Conservation (phyloP, 1,284 basidiomycete genomes). For the Apiotrichum domesticum region DNA sequence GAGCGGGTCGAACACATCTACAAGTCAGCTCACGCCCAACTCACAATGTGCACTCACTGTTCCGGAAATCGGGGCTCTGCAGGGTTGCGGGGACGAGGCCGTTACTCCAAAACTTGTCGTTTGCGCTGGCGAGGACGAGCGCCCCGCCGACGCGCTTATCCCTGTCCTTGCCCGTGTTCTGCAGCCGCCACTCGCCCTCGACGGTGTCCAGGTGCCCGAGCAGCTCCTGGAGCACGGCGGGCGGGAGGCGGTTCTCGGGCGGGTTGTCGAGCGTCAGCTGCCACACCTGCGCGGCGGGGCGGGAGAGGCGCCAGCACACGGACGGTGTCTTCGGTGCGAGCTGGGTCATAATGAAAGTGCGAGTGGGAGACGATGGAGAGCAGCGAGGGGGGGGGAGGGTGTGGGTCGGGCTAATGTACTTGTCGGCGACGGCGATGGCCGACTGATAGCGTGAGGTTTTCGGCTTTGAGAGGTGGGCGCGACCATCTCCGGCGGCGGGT, state of each 20-base stretch:
- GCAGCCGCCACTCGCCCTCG: conserved; percentile 68
- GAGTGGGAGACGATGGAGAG: too few relatives aligned
- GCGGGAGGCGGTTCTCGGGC: conserved; percentile 46
- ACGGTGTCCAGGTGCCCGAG: conserved; percentile 61
- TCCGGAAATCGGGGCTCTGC: conserved; percentile 65
- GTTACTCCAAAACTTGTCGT: conserved; percentile 86
- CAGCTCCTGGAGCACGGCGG: conserved; percentile 36
- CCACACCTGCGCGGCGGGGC: conserved; percentile 32
- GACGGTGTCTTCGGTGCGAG: too few relatives aligned
- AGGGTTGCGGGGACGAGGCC: conserved; percentile 68
- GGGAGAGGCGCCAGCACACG: conserved; percentile 19
- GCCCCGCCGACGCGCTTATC: conserved; percentile 55
- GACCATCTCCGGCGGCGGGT: too few relatives aligned
- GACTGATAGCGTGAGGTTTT: too few relatives aligned
- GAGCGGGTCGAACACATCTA: conserved; percentile 36
- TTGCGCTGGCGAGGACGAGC: conserved; percentile 64
- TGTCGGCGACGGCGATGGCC: too few relatives aligned
- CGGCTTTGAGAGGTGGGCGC: too few relatives aligned
- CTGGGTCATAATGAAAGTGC: too few relatives aligned
- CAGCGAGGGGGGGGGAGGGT: too few relatives aligned
- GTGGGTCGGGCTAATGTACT: too few relatives aligned
- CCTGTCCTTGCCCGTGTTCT: conserved; percentile 37
- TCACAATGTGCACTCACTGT: conserved; percentile 50
- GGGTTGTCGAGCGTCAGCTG: conserved; percentile 39
- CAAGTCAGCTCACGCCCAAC: background rate